Base-by-base conservation (phyloP, 495 filamentous ascomycete genomes). In the Staphylotrichum tortipilum region DNA sequence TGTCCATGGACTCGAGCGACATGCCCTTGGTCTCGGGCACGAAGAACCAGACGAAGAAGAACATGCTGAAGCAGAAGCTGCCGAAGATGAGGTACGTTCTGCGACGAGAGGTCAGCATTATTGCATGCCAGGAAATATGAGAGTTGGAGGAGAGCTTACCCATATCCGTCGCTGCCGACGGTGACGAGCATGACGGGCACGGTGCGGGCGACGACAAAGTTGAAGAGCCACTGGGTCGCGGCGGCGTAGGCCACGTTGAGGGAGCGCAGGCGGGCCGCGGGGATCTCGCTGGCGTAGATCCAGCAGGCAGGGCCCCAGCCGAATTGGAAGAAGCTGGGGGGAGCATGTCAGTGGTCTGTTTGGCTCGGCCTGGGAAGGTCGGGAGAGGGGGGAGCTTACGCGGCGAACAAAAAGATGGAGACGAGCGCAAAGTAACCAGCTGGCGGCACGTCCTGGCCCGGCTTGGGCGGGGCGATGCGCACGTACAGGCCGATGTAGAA, bases 401-500 rank as follows among this genome's bases (percentile, higher is more conserved):
- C 79, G 11, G 83, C 84, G 56, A 87, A 87, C 37, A 87, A 65
- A 63, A 83, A 88, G 48, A 88, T 82, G 63, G 77, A 84, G 26
- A 84, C 77, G 4, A 86, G 71, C 0, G 83, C 83, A 44, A 85
- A 67, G 59, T 85, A 85, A 5, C 83, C 83, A 1, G 62, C 62
- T 0, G 60, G 56, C 0, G 64, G 60, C n/a, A 74, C 68, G 0
- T 50, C 31, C 10, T 59, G 51, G 14, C 74, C 79, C 5, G 63
- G 44, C 17, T 71, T 58, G 0, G 85, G 86, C 0, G 84, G 84
- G 15, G 79, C 68, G 54, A 88, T 80, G 46, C 84, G 81, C 7
- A 87, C 73, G 59, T 90, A 86, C n/a, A 91, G 68, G 10, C 86
- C 85, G 51, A 90, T 83, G 61, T 89, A 87, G 56, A 86, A 78